phyloP scores from a whole-genome alignment of 2,329 filamentous ascomycete species.

The Anthostomella pinea region DNA sequence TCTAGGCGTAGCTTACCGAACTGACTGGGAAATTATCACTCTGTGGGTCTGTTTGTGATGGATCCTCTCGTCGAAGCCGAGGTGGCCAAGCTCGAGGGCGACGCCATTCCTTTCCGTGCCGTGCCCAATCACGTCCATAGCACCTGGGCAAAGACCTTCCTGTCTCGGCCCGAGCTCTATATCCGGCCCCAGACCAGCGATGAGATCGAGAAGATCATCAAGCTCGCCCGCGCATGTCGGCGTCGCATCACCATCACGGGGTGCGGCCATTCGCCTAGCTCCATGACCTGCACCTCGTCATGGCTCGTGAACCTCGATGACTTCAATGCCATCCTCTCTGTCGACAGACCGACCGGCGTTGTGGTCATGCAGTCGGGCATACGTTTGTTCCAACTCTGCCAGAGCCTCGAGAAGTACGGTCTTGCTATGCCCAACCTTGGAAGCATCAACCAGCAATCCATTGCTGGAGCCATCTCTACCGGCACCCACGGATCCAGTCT shows the following conservation, averaged over 20 bases:
- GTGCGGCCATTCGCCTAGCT: conserved; percentile 86
- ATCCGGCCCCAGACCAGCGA: conserved; percentile 75
- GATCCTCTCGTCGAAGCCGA: conserved; percentile 26
- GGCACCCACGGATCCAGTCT: conserved; percentile 90
- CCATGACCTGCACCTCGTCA: conserved; percentile 86
- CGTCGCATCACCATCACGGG: conserved; percentile 83
- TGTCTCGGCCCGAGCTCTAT: conserved; percentile 85
- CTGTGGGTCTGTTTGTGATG: too few species aligned
- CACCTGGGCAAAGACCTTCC: conserved; percentile 94
- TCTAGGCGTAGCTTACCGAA: too few species aligned
- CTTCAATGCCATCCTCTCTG: conserved; percentile 67
- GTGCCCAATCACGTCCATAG: conserved; percentile 71
- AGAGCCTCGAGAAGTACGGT: conserved; percentile 69
- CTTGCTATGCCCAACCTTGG: conserved; percentile 89
- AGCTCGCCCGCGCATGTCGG: conserved; percentile 75
- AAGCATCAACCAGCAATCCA: conserved; percentile 91
- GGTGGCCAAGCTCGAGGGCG: conserved; percentile 22
- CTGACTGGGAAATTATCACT: too few species aligned
- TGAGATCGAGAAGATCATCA: conserved; percentile 82
- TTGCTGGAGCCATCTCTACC: conserved; percentile 88
- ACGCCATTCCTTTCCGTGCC: conserved; percentile 70
- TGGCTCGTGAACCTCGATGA: conserved; percentile 95
- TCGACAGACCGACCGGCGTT: conserved; percentile 63
- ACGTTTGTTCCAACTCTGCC: conserved; percentile 70
- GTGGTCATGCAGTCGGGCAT: conserved; percentile 88